Percentiles rank a stretch among this genome's conserved stretches.
Conservation (phyloP, 192 early-diverging fungal genomes). For the Gigaspora rosea region DNA sequence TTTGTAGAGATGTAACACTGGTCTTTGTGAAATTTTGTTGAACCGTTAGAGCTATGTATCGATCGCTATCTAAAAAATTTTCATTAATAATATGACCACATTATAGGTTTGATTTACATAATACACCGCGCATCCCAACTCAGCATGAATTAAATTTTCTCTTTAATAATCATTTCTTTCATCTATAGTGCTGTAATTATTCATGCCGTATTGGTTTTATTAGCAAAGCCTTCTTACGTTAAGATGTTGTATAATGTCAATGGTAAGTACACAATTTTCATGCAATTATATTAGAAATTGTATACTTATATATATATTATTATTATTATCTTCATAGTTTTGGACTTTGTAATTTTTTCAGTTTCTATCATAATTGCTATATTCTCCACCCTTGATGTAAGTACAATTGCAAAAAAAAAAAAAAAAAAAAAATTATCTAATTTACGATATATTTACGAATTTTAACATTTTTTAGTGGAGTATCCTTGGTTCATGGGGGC, state of each 20-base stretch:
- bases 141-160: background rate
- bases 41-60: no score
- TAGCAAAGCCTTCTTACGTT: background rate
- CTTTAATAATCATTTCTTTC: background rate
- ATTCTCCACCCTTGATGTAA: conserved; percentile 59
- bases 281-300: background rate
- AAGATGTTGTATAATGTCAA: background rate
- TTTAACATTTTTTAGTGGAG: conserved; percentile 62
- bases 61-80: no score
- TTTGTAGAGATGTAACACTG: no score
- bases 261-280: background rate
- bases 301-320: background rate
- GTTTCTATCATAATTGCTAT: conserved; percentile 60
- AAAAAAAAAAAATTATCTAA: background rate
- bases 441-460: conserved; percentile 32
- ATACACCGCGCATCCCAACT: background rate
- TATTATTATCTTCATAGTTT: conserved; percentile 26
- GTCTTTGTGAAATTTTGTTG: no score
- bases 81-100: no score
- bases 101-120: background rate
- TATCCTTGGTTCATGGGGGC: conserved; percentile 75
- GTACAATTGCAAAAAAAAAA: conserved; percentile 31
- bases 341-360: conserved; percentile 56
- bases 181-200: conserved; percentile 71
- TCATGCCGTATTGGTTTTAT: conserved; percentile 60